phyloP scores from a whole-genome alignment of 768 basidiomycete species.

The Lentinus tigrinus region DNA sequence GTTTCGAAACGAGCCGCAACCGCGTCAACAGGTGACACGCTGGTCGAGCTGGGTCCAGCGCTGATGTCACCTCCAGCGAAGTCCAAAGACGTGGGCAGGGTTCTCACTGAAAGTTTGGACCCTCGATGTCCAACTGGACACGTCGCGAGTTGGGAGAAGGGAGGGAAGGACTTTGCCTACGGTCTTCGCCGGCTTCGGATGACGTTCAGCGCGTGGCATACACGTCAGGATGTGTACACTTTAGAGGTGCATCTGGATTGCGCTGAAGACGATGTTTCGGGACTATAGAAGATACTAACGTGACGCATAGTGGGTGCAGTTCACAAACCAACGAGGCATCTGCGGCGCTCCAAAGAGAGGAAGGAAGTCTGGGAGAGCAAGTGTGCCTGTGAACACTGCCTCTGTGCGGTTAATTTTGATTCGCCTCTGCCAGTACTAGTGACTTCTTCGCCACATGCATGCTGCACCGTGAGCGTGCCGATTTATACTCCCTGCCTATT shows the following conservation, averaged over 20 bases:
- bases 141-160: conserved; percentile 9
- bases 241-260: neutral
- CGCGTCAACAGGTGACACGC: neutral
- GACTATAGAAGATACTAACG: no score
- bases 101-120: neutral
- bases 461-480: no score
- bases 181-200: neutral
- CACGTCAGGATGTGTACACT: neutral
- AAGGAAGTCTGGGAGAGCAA: no score
- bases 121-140: conserved; percentile 8
- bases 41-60: neutral
- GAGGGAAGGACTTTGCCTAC: conserved; percentile 1
- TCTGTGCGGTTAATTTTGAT: no score
- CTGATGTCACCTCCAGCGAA: neutral
- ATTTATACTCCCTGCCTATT: no score
- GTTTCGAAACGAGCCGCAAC: neutral
- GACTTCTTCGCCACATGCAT: no score
- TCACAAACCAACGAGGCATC: no score
- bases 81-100: neutral
- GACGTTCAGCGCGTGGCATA: conserved; percentile 3
- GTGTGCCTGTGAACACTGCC: no score
- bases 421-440: no score
- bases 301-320: no score
- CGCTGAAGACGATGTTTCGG: neutral
- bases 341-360: no score